Evolutionary conservation across 176 grass and related monocot species (phyloP).

Genomic region (Carex scoparia): DNA sequence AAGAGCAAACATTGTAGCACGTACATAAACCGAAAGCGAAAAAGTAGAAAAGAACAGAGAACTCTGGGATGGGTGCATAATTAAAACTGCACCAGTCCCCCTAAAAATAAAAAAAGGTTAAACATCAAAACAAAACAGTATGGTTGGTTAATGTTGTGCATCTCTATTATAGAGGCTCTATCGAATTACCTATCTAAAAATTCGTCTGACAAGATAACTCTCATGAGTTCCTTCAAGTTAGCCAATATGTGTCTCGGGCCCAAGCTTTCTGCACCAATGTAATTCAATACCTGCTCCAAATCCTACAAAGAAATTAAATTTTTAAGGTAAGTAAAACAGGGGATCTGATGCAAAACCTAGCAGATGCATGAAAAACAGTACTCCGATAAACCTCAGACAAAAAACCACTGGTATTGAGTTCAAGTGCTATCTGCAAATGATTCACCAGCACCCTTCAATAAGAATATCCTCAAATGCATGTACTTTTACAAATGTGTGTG

Average conservation of each 20-base stretch:
- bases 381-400: neutral
- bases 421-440: neutral
- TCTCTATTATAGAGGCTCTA: neutral
- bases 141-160: neutral
- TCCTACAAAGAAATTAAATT: constrained; percentile 31
- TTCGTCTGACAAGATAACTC: constrained; percentile 56
- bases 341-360: neutral
- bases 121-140: neutral
- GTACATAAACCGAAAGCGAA: neutral
- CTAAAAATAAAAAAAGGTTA: neutral
- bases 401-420: neutral
- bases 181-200: constrained; percentile 45
- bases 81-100: constrained; percentile 11
- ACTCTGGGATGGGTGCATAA: neutral
- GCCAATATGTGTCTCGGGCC: constrained; percentile 84
- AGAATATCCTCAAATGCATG: neutral
- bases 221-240: constrained; percentile 85
- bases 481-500: neutral
- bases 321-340: neutral
- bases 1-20: neutral
- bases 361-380: neutral
- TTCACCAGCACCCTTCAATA: neutral
- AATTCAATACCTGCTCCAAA: constrained; percentile 85
- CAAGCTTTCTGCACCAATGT: constrained; percentile 73
- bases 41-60: neutral